Conservation (phyloP, 352 stramenopile species). For the Phytophthora niederhauseri region DNA sequence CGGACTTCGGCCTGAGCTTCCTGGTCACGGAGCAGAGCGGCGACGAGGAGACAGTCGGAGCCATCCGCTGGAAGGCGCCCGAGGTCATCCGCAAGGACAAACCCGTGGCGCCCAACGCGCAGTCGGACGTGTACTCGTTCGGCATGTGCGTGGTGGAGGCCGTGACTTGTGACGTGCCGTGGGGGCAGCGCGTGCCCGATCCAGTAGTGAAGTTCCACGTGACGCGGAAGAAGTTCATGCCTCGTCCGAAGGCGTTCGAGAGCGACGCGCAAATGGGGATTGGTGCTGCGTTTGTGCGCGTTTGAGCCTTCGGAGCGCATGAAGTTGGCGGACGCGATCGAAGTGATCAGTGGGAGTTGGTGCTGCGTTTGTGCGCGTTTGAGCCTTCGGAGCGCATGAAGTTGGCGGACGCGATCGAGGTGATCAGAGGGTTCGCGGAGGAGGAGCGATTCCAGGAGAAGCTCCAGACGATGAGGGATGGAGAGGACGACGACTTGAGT, state of each 20-base stretch:
- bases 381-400: constrained; percentile 22
- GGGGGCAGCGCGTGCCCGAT: constrained; percentile 7
- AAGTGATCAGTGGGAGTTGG: constrained; percentile 21
- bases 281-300: constrained; percentile 19
- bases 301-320: constrained; percentile 20
- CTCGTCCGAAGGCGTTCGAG: constrained; percentile 13
- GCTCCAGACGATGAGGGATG: constrained; percentile 2
- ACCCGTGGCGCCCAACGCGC: constrained; percentile 5
- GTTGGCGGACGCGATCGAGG: constrained; percentile 18
- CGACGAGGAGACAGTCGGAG: constrained; percentile 15
- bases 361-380: constrained; percentile 20
- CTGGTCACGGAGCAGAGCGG: constrained; percentile 13
- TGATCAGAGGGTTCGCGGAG: constrained; percentile 17
- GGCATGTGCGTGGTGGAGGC: constrained; percentile 25
- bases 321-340: constrained; percentile 21
- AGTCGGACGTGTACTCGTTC: constrained; percentile 30
- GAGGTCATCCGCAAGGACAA: constrained; percentile 27
- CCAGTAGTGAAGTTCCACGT: constrained; percentile 23
- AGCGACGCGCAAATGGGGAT: constrained; percentile 24
- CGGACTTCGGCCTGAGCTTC: constrained; percentile 30
- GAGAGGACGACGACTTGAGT: not conserved
- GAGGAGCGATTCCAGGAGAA: constrained; percentile 23
- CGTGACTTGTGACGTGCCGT: constrained; percentile 20
- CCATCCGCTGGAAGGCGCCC: constrained; percentile 28
- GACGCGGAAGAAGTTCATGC: constrained; percentile 17